These are phyloP conservation scores for Geranium incanum DNA, from an alignment of 441 rosid genomes.

Conservation along the genomic window DNA sequence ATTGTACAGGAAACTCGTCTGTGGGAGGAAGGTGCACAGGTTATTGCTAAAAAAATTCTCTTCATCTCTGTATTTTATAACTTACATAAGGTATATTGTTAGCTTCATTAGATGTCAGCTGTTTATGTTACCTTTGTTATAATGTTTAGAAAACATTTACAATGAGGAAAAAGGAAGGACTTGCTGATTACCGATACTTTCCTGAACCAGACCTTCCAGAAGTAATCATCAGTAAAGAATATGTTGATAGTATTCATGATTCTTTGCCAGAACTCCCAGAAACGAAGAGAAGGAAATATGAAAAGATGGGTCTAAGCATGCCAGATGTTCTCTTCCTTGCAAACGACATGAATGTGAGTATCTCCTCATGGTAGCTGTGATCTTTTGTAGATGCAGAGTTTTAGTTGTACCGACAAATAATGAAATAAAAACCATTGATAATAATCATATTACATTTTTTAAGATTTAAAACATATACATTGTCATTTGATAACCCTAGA, in stretches of 20 bases:
- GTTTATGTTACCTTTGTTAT: constrained; percentile 15
- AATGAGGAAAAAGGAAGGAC: constrained; percentile 98
- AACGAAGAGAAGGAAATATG: constrained; percentile 75
- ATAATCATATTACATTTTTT: neutral
- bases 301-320: constrained; percentile 77
- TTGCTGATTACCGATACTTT: constrained; percentile 85
- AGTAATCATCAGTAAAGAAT: constrained; percentile 62
- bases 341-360: constrained; percentile 66
- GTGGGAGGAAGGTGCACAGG: constrained; percentile 97
- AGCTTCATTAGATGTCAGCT: constrained; percentile 8
- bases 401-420: too few species aligned
- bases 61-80: neutral
- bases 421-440: constrained; percentile 11
- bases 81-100: constrained; percentile 4
- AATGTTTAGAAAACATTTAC: constrained; percentile 69
- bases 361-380: neutral
- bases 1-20: constrained; percentile 91
- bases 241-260: constrained; percentile 42
- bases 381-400: neutral
- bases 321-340: constrained; percentile 94
- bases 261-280: constrained; percentile 93
- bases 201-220: constrained; percentile 96
- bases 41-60: constrained; percentile 23
- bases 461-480: neutral
- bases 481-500: neutral